Conservation (phyloP, 83 land plant species). For the Thuja plicata region DNA sequence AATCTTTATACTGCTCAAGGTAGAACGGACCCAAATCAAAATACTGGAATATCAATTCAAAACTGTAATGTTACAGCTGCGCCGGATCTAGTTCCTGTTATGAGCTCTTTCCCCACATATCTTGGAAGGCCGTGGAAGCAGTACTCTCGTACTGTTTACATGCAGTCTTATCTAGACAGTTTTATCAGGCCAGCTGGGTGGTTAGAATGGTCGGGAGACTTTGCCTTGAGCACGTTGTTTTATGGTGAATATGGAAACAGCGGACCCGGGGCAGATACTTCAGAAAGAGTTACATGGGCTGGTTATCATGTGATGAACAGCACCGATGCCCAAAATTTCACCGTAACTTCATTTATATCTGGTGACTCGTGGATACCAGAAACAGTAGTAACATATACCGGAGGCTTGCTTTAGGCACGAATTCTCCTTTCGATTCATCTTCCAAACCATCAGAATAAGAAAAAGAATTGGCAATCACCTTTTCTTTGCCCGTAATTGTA, state of each 20-base stretch:
- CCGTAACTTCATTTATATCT: conserved; percentile 1
- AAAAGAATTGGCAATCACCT: no score
- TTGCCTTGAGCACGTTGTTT: conserved; percentile 1
- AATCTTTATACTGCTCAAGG: conserved; percentile 8
- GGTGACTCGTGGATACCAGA: conserved; percentile 16
- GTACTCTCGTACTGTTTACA: conserved; percentile 18
- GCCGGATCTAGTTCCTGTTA: neutral
- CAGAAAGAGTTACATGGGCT: neutral
- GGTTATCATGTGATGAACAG: neutral
- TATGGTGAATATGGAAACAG: conserved; percentile 16
- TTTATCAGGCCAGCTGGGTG: neutral
- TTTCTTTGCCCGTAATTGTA: no score
- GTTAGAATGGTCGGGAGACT: neutral
- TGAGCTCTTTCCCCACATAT: conserved; percentile 1
- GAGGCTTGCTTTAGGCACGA: neutral
- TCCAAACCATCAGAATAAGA: no score
- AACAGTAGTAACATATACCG: neutral
- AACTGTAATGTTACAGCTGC: conserved; percentile 6
- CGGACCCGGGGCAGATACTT: neutral
- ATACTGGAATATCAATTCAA: conserved; percentile 1
- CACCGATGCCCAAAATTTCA: conserved; percentile 12
- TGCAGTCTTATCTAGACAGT: conserved; percentile 8
- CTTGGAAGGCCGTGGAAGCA: neutral
- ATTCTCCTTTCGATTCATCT: no score
- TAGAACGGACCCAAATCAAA: conserved; percentile 14